Percentiles rank a stretch among this genome's conserved stretches.
Evolutionary conservation across 2,329 filamentous ascomycete genomes (phyloP).

Genomic region (Bipolaris bicolor): DNA sequence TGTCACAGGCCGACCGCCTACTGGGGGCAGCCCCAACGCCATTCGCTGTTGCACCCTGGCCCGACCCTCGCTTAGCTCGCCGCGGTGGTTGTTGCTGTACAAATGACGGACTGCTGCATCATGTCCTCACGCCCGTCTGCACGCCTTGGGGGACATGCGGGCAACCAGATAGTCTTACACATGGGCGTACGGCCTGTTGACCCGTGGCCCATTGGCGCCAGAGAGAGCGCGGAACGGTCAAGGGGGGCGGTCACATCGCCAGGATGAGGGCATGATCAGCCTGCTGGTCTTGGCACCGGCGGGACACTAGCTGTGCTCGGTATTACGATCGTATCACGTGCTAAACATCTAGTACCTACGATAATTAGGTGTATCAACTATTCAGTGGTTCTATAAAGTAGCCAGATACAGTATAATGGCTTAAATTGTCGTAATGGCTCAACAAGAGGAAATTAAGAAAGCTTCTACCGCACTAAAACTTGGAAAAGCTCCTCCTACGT

Average conservation of each 20-base stretch:
- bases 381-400: background rate
- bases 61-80: constrained; percentile 38
- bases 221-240: background rate
- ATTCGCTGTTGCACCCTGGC: constrained; percentile 40
- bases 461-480: too few species aligned
- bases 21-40: constrained; percentile 24
- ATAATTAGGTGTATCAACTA: too few species aligned
- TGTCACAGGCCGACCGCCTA: constrained; percentile 44
- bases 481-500: too few species aligned
- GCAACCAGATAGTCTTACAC: background rate
- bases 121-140: constrained; percentile 17
- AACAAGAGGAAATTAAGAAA: too few species aligned
- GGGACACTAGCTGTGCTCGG: background rate
- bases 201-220: constrained; percentile 8
- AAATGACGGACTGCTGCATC: constrained; percentile 37
- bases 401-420: too few species aligned
- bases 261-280: constrained; percentile 2
- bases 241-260: constrained; percentile 1
- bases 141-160: constrained; percentile 3
- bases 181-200: constrained; percentile 1
- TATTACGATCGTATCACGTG: background rate
- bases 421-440: too few species aligned
- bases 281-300: constrained; percentile 5
- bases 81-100: constrained; percentile 32
- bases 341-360: background rate